A percentile compares a stretch with the other conserved stretches of the same genome.
These are phyloP conservation scores for Syncephalastrum monosporum DNA, from an alignment of 371 early-diverging fungal genomes.

Conservation along the genomic window DNA sequence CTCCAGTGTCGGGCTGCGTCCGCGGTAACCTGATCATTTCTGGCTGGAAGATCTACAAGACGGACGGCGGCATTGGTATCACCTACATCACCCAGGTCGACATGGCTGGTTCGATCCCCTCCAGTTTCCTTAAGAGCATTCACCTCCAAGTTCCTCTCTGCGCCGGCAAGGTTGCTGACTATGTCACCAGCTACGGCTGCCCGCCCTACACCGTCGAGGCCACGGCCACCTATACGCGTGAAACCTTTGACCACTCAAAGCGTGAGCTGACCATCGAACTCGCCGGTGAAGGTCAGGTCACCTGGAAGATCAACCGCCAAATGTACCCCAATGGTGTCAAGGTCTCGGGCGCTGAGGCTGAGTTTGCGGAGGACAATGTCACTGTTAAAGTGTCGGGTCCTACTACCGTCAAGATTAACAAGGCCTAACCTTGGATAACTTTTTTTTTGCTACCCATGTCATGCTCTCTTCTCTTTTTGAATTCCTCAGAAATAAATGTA, in stretches of 20 bases:
- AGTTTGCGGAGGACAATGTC: conserved; percentile 27
- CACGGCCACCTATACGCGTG: conserved; percentile 23
- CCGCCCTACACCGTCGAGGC: conserved; percentile 23
- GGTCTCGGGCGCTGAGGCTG: conserved; percentile 11
- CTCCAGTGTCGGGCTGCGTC: conserved; percentile 25
- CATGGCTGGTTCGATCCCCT: conserved; percentile 44
- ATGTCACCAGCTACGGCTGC: conserved; percentile 32
- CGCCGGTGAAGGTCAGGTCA: conserved; percentile 11
- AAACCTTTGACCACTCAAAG: conserved; percentile 36
- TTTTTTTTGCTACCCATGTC: too few relatives aligned
- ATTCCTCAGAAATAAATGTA: too few relatives aligned
- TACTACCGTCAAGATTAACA: conserved; percentile 18
- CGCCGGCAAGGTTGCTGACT: conserved; percentile 40
- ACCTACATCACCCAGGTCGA: conserved; percentile 47
- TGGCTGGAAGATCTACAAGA: conserved; percentile 43
- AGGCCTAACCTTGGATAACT: conserved; percentile 13
- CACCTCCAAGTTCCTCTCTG: conserved; percentile 48
- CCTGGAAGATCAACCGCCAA: conserved; percentile 22
- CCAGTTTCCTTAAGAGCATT: conserved; percentile 34
- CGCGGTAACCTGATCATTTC: conserved; percentile 42
- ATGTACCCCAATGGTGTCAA: conserved; percentile 46
- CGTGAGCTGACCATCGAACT: conserved; percentile 22
- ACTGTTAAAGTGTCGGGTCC: conserved; percentile 26
- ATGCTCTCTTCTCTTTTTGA: too few relatives aligned
- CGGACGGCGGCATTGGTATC: conserved; percentile 30